phyloP scores from a whole-genome alignment of 371 early-diverging fungal species.

The Mucor ambiguus region DNA sequence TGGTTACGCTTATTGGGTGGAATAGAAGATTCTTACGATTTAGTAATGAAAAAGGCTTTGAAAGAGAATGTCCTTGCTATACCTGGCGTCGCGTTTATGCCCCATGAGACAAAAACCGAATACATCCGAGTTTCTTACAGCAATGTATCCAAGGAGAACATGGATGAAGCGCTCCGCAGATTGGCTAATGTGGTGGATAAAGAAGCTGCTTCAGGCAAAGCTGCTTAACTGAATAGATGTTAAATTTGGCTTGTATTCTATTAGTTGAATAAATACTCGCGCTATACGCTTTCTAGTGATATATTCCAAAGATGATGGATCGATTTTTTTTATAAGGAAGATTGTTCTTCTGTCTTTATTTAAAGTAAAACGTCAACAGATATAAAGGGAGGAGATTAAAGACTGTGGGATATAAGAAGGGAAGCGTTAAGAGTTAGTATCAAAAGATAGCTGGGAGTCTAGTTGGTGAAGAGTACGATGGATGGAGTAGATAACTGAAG shows the following conservation, averaged over 20 bases:
- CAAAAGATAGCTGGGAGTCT: too few relatives aligned
- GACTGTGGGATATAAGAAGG: too few relatives aligned
- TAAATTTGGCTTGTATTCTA: not conserved
- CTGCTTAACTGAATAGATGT: not conserved
- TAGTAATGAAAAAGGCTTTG: slow-evolving; percentile 67
- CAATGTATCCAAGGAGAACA: slow-evolving; percentile 61
- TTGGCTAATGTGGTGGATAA: slow-evolving; percentile 48
- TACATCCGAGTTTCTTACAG: slow-evolving; percentile 68
- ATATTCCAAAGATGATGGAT: not conserved
- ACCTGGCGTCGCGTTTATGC: slow-evolving; percentile 60
- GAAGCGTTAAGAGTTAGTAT: too few relatives aligned
- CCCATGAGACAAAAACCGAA: slow-evolving; percentile 23
- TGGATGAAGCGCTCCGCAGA: slow-evolving; percentile 64
- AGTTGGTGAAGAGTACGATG: too few relatives aligned
- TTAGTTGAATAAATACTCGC: not conserved
- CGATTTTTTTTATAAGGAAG: too few relatives aligned
- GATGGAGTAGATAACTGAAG: too few relatives aligned
- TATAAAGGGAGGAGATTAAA: too few relatives aligned
- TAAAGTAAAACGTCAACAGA: too few relatives aligned
- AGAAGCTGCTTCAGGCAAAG: not conserved
- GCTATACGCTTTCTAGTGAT: not conserved
- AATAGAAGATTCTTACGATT: slow-evolving; percentile 63
- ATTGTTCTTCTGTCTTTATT: too few relatives aligned
- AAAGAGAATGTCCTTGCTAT: slow-evolving; percentile 74
- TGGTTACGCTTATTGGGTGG: slow-evolving; percentile 73